Base-by-base conservation (phyloP, 768 basidiomycete species). In the Leccinum subtestaceum region DNA sequence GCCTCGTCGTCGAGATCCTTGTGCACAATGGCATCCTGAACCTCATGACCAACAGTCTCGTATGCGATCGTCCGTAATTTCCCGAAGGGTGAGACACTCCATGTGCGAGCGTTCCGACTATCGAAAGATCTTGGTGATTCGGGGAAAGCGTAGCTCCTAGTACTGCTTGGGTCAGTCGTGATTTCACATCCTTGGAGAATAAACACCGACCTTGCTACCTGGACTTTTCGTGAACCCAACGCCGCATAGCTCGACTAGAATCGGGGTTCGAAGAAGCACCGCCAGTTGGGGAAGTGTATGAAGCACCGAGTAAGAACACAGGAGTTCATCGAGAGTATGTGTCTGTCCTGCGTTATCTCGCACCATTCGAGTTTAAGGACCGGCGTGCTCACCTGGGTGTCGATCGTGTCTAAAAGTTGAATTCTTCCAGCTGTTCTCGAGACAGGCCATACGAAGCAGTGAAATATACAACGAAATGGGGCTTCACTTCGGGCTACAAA, bases 121-220 rank as follows among this genome's bases (percentile, higher is more conserved):
- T 6, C 87, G 82, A 69, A 82, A 83, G 2, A 86, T 73, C 68
- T 94, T 95, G 38, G 80, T 80, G 31, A 95, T 78, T 51, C 94
- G 80, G 0, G 94, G 91, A 70, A 89, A 95, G 21, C 94, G 87
- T 5, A 94, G 77, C 62, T 91, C 91, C 67, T 95, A 95, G 66
- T 87, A 78, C 91, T 93, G 60, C 13, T 57, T n/a, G 2, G 38
- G 61, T 55, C 27, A 27, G 48, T 34, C 55, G 43, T 53, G 36
- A 11, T 13, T 52, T 34, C 27, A 40, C 12, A 7, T 9, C 15
- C 17, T 21, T 10, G 6, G 7, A 32, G 34, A 0, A 6, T 34
- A 31, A 15, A 38, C 9, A 69, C 80, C 54, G 55, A 91, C 90
- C 66, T 81, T 75, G 67, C 82, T 82, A 25, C 74, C 63, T 0